These are phyloP conservation scores for Zoysia japonica DNA, from an alignment of 176 grass and related monocot species.

Conservation along the genomic window DNA sequence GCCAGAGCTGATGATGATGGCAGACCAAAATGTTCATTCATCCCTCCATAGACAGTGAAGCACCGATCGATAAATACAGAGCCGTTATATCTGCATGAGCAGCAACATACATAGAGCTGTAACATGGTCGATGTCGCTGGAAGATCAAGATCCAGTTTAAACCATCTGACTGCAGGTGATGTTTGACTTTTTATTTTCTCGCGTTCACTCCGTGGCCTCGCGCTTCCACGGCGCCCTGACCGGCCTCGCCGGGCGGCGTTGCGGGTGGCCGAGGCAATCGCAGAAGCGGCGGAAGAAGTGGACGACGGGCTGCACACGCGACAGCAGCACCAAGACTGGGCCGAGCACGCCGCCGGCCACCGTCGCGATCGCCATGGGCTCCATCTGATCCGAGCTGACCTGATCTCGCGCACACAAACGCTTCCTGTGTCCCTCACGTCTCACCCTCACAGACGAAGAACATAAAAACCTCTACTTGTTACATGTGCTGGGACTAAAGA, in stretches of 20 bases:
- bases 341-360: conserved; percentile 40
- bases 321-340: conserved; percentile 37
- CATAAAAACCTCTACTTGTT: neutral
- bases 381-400: neutral
- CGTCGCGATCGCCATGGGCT: conserved; percentile 48
- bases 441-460: neutral
- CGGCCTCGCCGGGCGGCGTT: conserved; percentile 23
- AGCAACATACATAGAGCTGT: too few relatives aligned
- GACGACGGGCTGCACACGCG: conserved; percentile 37
- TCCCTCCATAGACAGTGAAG: neutral
- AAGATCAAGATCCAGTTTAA: too few relatives aligned
- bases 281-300: conserved; percentile 36
- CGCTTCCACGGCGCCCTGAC: conserved; percentile 41
- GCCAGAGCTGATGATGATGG: too few relatives aligned
- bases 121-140: too few relatives aligned
- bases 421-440: too few relatives aligned
- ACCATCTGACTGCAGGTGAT: too few relatives aligned
- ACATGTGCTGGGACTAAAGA: neutral
- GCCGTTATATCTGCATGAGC: neutral
- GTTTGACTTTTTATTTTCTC: too few relatives aligned
- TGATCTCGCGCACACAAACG: neutral
- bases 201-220: neutral
- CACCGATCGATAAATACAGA: neutral
- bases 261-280: conserved; percentile 39
- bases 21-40: neutral